Evolutionary conservation across 805 yeast genomes (phyloP).

Genomic region (Monosporozyma solicola): DNA sequence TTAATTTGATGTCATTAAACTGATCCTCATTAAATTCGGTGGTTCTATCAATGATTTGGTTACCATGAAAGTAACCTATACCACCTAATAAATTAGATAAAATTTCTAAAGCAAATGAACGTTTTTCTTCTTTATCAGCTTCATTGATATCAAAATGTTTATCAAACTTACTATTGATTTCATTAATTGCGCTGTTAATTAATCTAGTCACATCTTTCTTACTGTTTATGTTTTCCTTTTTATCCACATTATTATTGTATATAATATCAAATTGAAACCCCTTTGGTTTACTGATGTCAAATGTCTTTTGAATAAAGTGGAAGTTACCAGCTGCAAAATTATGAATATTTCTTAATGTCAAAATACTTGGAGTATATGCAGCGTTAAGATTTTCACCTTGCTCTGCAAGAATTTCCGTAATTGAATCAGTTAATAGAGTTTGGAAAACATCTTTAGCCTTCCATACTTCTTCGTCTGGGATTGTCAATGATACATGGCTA

Average conservation of each 20-base stretch:
- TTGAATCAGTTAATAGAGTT: conserved; percentile 60
- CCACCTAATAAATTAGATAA: conserved; percentile 85
- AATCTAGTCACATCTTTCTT: conserved; percentile 14
- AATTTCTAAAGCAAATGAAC: conserved; percentile 63
- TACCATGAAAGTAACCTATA: conserved; percentile 79
- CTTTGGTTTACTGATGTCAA: conserved; percentile 40
- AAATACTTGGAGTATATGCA: conserved; percentile 34
- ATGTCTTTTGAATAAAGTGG: conserved; percentile 71
- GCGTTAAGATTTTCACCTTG: conserved; percentile 17
- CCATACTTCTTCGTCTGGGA: conserved; percentile 72
- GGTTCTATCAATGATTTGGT: conserved; percentile 67
- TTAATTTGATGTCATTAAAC: conserved; percentile 43
- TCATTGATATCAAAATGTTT: conserved; percentile 39
- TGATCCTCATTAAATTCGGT: conserved; percentile 62
- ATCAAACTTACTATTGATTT: conserved; percentile 38
- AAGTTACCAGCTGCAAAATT: conserved; percentile 58
- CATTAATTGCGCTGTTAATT: conserved; percentile 16
- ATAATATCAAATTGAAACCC: conserved; percentile 63
- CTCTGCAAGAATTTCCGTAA: conserved; percentile 34
- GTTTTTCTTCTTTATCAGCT: conserved; percentile 31
- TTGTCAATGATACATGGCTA: conserved; percentile 57
- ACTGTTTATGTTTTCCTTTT: conserved; percentile 33
- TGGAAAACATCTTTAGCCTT: conserved; percentile 66
- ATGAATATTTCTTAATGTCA: conserved; percentile 49
- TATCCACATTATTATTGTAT: conserved; percentile 38